Conservation (phyloP, 2,329 filamentous ascomycete genomes). For the Fusarium mangiferae region DNA sequence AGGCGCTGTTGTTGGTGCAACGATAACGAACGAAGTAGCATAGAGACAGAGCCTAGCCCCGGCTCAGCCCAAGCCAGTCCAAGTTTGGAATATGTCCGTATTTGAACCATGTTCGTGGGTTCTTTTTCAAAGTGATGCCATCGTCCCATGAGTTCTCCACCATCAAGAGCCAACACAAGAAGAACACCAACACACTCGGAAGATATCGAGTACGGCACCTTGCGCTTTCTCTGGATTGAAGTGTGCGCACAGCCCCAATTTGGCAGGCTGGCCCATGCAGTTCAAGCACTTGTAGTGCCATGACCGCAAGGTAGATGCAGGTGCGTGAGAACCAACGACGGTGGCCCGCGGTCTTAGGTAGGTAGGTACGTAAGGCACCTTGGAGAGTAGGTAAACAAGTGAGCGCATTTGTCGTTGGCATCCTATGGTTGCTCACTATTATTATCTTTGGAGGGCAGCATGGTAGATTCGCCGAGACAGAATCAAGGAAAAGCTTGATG, state of each 20-base stretch:
- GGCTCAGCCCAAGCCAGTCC: background rate
- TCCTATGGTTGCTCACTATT: background rate
- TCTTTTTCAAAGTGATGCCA: conserved; percentile 20
- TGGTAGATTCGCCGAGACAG: conserved; percentile 2
- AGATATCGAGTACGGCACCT: conserved; percentile 5
- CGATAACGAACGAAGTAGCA: background rate
- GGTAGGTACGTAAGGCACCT: background rate
- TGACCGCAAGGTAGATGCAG: conserved; percentile 9
- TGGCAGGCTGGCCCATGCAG: conserved; percentile 25
- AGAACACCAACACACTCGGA: conserved; percentile 36
- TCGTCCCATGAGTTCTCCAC: conserved; percentile 37
- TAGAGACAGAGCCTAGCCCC: background rate
- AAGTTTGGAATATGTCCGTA: conserved; percentile 3
- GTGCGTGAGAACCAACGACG: conserved; percentile 5
- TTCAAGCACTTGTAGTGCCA: background rate
- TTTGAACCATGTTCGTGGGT: conserved; percentile 21
- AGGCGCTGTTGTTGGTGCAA: background rate
- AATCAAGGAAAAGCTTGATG: background rate
- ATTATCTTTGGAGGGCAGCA: background rate
- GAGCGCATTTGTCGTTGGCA: background rate
- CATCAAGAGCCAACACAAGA: conserved; percentile 28
- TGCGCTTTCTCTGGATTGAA: background rate
- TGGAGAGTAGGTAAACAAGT: background rate
- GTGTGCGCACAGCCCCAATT: conserved; percentile 30
- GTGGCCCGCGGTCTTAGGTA: background rate